A percentile compares a stretch with the other conserved stretches of the same genome.
Conservation (phyloP, 441 rosid genomes). For the Adansonia grandidieri region DNA sequence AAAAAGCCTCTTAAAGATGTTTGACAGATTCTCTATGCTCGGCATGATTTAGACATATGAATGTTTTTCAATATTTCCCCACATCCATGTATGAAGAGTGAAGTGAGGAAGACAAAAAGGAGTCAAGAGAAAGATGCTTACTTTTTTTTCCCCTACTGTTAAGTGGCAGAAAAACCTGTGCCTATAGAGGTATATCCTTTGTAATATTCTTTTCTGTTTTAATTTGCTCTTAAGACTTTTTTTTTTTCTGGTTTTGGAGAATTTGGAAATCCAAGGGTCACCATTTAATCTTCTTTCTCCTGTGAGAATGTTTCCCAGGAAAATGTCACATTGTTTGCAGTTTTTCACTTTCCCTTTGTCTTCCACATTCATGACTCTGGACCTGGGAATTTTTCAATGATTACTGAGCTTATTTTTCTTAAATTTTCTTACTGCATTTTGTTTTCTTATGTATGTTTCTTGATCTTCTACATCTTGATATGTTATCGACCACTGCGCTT, state of each 20-base stretch:
- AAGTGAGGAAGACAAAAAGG: background rate
- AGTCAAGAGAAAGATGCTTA: constrained; percentile 33
- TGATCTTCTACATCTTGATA: background rate
- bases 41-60: constrained; percentile 31
- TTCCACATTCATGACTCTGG: background rate
- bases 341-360: background rate
- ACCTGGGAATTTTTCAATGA: background rate
- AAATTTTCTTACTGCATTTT: background rate
- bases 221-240: background rate
- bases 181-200: constrained; percentile 36
- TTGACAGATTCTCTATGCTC: constrained; percentile 26
- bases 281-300: background rate
- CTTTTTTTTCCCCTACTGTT: constrained; percentile 16
- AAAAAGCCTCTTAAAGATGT: constrained; percentile 20
- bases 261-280: background rate
- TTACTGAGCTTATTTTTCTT: background rate
- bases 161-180: constrained; percentile 29
- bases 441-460: background rate
- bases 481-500: background rate
- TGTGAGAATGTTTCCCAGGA: constrained; percentile 18
- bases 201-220: constrained; percentile 39
- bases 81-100: constrained; percentile 11
- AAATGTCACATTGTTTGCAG: background rate
- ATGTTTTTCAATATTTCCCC: background rate
- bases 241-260: background rate